Evolutionary conservation across 306 rosid species (phyloP).

Genomic region (Echinosophora koreensis): DNA sequence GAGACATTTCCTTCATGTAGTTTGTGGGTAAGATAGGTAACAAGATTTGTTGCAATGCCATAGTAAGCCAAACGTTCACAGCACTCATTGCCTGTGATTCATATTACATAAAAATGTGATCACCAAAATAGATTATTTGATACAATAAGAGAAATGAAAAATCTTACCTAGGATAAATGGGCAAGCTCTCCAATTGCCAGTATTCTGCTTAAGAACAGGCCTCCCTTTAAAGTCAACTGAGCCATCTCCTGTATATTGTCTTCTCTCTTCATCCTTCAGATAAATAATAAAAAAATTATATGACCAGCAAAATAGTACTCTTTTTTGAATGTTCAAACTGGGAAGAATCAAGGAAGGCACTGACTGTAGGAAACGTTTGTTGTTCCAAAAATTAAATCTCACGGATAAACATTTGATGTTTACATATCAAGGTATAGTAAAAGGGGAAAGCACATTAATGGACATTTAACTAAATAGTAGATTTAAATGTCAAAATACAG

Average conservation of each 20-base stretch:
- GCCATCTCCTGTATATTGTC: constrained; percentile 68
- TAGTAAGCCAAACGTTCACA: constrained; percentile 96
- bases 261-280: constrained; percentile 60
- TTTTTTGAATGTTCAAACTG: neutral
- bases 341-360: neutral
- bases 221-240: constrained; percentile 74
- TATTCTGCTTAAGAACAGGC: constrained; percentile 65
- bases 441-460: neutral
- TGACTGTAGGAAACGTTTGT: neutral
- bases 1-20: constrained; percentile 88
- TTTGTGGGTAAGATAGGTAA: constrained; percentile 86
- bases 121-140: neutral
- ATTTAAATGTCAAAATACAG: constrained; percentile 5
- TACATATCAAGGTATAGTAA: constrained; percentile 4
- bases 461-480: neutral
- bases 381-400: constrained; percentile 27
- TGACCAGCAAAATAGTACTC: neutral
- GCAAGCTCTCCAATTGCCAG: constrained; percentile 86
- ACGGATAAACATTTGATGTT: constrained; percentile 12
- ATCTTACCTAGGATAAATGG: constrained; percentile 71
- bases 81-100: constrained; percentile 80
- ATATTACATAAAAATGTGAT: constrained; percentile 22
- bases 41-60: constrained; percentile 93
- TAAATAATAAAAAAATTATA: constrained; percentile 30
- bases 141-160: constrained; percentile 20